Percentiles rank a stretch among this genome's conserved stretches.
Conservation (phyloP, 2,329 filamentous ascomycete species). For the Tetracladium maxilliforme region DNA sequence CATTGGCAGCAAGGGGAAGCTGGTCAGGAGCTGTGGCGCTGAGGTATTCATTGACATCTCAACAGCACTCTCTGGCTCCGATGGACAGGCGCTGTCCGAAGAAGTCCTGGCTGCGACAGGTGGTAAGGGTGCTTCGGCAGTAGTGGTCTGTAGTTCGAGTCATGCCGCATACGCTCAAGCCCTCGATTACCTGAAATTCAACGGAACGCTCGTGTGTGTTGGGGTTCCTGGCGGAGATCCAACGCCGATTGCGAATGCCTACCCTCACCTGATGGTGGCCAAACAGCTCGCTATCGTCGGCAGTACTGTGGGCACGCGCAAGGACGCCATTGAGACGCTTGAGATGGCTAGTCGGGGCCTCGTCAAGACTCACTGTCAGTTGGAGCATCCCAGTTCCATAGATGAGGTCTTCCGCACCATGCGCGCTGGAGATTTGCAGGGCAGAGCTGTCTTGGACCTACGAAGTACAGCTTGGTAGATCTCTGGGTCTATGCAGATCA, state of each 20-base stretch:
- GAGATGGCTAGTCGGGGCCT: conserved; percentile 30
- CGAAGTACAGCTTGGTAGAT: conserved; percentile 6
- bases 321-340: conserved; percentile 31
- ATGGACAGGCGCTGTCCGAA: conserved; percentile 31
- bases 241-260: conserved; percentile 26
- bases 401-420: conserved; percentile 28
- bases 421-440: conserved; percentile 24
- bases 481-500: conserved; percentile 1
- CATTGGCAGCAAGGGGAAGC: conserved; percentile 40
- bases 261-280: conserved; percentile 22
- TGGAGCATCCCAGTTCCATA: conserved; percentile 30
- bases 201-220: conserved; percentile 33
- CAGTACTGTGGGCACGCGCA: conserved; percentile 31
- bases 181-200: conserved; percentile 27
- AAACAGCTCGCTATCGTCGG: conserved; percentile 30
- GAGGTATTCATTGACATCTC: conserved; percentile 53
- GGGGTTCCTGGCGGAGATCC: conserved; percentile 31
- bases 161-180: conserved; percentile 34
- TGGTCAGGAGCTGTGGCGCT: conserved; percentile 44
- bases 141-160: conserved; percentile 37
- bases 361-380: conserved; percentile 25
- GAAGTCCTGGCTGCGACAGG: conserved; percentile 41
- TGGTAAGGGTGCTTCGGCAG: conserved; percentile 44
- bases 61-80: conserved; percentile 19
- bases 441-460: conserved; percentile 30